Evolutionary conservation across 441 rosid species (phyloP).

Genomic region (Francoa sonchifolia): DNA sequence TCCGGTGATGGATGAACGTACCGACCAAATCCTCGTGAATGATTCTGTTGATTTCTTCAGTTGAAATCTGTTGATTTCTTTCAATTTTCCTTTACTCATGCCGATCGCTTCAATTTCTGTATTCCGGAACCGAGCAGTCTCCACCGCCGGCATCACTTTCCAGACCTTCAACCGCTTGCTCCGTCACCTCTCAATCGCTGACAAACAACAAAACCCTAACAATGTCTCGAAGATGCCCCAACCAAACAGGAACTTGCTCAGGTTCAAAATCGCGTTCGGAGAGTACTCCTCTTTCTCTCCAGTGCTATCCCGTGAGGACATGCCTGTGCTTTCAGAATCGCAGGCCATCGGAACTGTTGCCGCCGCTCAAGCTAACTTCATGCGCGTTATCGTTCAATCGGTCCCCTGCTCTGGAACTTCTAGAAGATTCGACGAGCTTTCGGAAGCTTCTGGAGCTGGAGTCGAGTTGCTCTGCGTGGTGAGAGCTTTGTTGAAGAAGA

Average conservation of each 20-base stretch:
- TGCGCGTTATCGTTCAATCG: conserved; percentile 66
- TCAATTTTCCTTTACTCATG: too few species aligned
- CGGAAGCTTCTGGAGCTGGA: conserved; percentile 16
- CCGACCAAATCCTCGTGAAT: too few species aligned
- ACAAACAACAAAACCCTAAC: conserved; percentile 30
- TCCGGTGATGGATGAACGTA: too few species aligned
- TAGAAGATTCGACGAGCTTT: conserved; percentile 9
- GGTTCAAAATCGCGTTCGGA: conserved; percentile 39
- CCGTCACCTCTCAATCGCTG: conserved; percentile 22
- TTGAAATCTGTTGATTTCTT: too few species aligned
- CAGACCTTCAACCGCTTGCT: conserved; percentile 16
- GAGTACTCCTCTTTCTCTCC: conserved; percentile 57
- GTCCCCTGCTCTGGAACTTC: conserved; percentile 10
- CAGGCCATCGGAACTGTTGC: conserved; percentile 77
- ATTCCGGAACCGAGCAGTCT: conserved; percentile 39
- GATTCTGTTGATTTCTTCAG: too few species aligned
- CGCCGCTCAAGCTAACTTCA: conserved; percentile 85
- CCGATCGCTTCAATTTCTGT: conserved; percentile 42
- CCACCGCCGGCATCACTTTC: conserved; percentile 12
- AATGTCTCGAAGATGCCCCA: conserved; percentile 32
- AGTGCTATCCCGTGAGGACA: conserved; percentile 36
- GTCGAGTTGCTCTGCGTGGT: conserved; percentile 81
- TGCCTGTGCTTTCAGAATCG: conserved; percentile 44
- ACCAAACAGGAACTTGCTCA: conserved; percentile 48
- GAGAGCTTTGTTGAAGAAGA: conserved; percentile 79